A percentile compares a stretch with the other conserved stretches of the same genome.
Evolutionary conservation across 352 stramenopile species (phyloP).

Genomic region (Aphanomyces cochlioides): DNA sequence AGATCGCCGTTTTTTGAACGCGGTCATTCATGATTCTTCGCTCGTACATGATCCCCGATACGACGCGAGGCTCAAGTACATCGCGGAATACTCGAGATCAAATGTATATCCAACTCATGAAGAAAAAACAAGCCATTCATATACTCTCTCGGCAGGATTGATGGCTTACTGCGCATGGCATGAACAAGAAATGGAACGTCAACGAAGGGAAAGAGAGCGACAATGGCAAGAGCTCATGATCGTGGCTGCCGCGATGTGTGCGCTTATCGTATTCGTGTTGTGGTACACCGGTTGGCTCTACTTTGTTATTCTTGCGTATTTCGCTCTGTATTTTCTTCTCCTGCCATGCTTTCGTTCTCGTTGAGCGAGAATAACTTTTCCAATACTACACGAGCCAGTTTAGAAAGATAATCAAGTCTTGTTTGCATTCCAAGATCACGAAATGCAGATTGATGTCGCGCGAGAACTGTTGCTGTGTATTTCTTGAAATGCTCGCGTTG

Average conservation of each 20-base stretch:
- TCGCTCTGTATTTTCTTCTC: neutral
- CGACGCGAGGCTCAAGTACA: neutral
- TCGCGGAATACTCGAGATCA: neutral
- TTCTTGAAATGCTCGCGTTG: neutral
- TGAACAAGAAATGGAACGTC: too few species aligned
- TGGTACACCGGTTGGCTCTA: neutral
- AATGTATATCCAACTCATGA: neutral
- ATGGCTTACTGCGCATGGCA: too few species aligned
- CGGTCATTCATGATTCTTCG: neutral
- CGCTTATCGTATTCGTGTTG: neutral
- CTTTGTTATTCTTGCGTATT: neutral
- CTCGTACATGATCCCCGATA: neutral
- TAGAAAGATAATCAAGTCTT: neutral
- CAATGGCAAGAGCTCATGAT: neutral
- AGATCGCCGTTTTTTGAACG: neutral
- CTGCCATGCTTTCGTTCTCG: neutral
- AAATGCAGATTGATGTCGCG: too few species aligned
- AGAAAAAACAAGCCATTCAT: neutral
- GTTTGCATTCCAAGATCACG: neutral
- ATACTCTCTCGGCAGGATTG: neutral
- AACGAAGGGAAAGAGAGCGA: neutral
- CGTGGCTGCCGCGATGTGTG: neutral
- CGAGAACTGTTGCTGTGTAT: neutral
- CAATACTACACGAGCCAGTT: neutral
- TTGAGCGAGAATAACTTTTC: neutral